Evolutionary conservation across 2,329 filamentous ascomycete genomes (phyloP), one percentile per base, ranked within the genome.

Genomic region (Neonectria punicea): DNA sequence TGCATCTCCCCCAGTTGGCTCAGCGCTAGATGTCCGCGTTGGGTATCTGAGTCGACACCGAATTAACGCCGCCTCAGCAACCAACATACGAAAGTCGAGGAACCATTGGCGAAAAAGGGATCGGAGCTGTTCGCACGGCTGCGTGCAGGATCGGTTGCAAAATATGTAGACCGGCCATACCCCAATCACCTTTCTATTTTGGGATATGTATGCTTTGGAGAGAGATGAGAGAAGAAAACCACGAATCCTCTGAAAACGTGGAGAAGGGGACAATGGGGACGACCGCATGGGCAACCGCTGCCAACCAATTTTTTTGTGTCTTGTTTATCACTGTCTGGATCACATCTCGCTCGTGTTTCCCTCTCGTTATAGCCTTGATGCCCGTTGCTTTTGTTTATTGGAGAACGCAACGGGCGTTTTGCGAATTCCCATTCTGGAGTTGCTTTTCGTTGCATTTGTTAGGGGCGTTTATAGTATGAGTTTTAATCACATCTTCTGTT

Each of bases 381-480:
- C 54, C 61, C 34, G 32, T 54, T 54, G 41, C 46, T 32, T 60
- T 54, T 50, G 34, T 59, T 54, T 53, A 28, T 53, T 61, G 65
- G 59, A 68, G 63, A 50, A 64, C 67, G 66, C 57, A 67, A 68
- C 50, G 58, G 44, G 70, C 60, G 43, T 66, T 61, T 59, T 61
- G 61, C 53, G 53, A 58, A 56, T 63, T 68, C 53, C 63, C 49
- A 61, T 70, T 66, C 54, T 66, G 72, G 72, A 63, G 67, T 62
- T 74, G 62, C 58, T 73, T 53, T 66, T 46, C 54, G 47, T 67
- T 69, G 72, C 72, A 74, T 74, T 56, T 69, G 62, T 71, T 70
- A 64, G 71, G 69, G 72, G 73, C 73, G 73, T 74, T 73, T 44
- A 55, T 71, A 72, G 65, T 74, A 74, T 71, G 72, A 74, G 51